These are phyloP conservation scores for Limnanthes douglasii DNA, from an alignment of 345 rosid genomes.

Conservation along the genomic window DNA sequence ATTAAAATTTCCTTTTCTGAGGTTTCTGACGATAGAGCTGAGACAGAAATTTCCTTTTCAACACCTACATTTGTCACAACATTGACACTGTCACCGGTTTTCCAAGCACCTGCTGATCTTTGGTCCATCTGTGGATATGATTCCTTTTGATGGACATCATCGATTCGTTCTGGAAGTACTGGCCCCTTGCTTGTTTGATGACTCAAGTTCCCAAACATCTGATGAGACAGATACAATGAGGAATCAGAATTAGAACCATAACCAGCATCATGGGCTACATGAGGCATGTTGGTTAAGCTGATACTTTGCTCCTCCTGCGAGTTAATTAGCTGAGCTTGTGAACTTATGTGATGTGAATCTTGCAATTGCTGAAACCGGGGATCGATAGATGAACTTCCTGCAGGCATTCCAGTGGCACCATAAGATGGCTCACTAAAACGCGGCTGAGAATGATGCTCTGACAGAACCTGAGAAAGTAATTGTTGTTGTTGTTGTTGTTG, in stretches of 20 bases:
- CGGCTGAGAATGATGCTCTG: conserved; percentile 48
- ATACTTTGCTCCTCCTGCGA: conserved; percentile 23
- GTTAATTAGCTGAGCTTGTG: conserved; percentile 30
- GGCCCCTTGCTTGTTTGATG: conserved; percentile 20
- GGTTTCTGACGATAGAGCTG: conserved; percentile 11
- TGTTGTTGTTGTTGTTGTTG: conserved; percentile 36
- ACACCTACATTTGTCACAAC: conserved; percentile 4
- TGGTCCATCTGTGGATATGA: conserved; percentile 11
- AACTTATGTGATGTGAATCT: conserved; percentile 36
- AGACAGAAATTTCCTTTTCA: conserved; percentile 11
- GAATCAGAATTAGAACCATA: conserved; percentile 27
- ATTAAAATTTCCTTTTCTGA: conserved; percentile 15
- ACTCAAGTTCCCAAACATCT: conserved; percentile 25
- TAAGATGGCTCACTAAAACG: conserved; percentile 36
- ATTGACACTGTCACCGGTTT: conserved; percentile 16
- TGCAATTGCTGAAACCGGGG: conserved; percentile 32
- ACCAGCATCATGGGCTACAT: conserved; percentile 19
- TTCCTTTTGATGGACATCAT: conserved; percentile 24
- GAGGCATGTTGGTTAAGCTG: conserved; percentile 29
- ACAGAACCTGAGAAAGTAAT: conserved; percentile 59
- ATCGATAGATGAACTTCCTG: conserved; percentile 38
- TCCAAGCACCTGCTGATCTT: conserved; percentile 10
- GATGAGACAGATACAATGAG: conserved; percentile 32
- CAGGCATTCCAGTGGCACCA: conserved; percentile 29
- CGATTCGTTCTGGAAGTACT: conserved; percentile 17